phyloP scores from a whole-genome alignment of 1,284 basidiomycete genomes.

The Meira nashicola region DNA sequence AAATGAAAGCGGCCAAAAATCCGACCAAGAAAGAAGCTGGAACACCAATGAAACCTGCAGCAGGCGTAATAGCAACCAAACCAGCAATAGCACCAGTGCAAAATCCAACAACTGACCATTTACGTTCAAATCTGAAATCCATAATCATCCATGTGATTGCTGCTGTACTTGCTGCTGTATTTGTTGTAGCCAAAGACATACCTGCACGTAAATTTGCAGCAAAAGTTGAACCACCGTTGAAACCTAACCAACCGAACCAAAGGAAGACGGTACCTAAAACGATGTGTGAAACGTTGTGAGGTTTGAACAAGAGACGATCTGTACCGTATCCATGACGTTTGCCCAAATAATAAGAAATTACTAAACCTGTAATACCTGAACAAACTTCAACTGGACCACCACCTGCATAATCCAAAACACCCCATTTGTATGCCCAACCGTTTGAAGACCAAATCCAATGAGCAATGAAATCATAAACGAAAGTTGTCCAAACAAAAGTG shows the following conservation, averaged over 20 bases:
- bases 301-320: conserved; percentile 53
- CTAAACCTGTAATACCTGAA: conserved; percentile 53
- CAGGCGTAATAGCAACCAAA: conserved; percentile 62
- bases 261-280: conserved; percentile 55
- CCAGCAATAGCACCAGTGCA: conserved; percentile 90
- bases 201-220: conserved; percentile 55
- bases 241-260: conserved; percentile 54
- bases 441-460: conserved; percentile 80
- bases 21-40: conserved; percentile 69
- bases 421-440: conserved; percentile 86
- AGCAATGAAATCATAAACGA: conserved; percentile 58
- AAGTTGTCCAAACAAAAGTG: conserved; percentile 76
- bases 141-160: conserved; percentile 55
- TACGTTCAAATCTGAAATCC: conserved; percentile 55
- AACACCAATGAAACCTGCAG: conserved; percentile 60
- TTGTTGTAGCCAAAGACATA: conserved; percentile 55
- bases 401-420: conserved; percentile 73
- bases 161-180: conserved; percentile 70
- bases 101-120: conserved; percentile 70
- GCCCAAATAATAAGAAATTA: conserved; percentile 53
- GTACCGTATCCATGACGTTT: conserved; percentile 55
- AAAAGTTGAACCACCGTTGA: conserved; percentile 53
- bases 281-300: conserved; percentile 54
- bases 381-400: conserved; percentile 55
- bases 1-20: conserved; percentile 57